Evolutionary conservation across 106 monocot species (phyloP).

Genomic region (Vanilla planifolia): DNA sequence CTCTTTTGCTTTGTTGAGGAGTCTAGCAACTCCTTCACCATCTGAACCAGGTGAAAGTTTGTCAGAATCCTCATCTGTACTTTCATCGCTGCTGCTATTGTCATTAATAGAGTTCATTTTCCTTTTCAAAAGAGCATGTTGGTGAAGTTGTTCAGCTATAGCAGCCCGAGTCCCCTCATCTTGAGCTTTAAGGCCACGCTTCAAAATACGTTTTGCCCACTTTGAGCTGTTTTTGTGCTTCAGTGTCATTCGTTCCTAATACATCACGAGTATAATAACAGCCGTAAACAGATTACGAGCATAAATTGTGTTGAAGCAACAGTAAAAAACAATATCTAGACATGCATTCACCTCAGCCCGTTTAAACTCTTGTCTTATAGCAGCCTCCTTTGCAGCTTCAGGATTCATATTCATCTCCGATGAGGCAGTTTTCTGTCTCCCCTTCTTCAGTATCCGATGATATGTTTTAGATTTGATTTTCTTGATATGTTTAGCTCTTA

Average conservation of each 20-base stretch:
- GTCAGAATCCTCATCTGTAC: constrained; percentile 50
- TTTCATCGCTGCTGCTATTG: constrained; percentile 53
- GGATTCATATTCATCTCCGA: constrained; percentile 54
- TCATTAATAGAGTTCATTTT: constrained; percentile 89
- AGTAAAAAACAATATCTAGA: constrained; percentile 5
- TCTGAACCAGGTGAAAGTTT: constrained; percentile 22
- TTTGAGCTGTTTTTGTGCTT: constrained; percentile 94
- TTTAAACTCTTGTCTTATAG: constrained; percentile 76
- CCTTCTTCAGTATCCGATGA: constrained; percentile 84
- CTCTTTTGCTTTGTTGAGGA: constrained; percentile 68
- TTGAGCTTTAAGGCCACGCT: constrained; percentile 74
- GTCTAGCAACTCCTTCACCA: constrained; percentile 30
- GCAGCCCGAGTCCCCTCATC: constrained; percentile 95
- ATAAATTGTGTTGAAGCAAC: background rate
- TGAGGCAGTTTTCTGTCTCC: constrained; percentile 44
- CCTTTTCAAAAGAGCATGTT: constrained; percentile 71
- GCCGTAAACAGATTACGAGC: background rate
- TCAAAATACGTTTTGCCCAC: constrained; percentile 75
- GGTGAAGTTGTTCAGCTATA: constrained; percentile 78
- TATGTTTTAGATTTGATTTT: constrained; percentile 96
- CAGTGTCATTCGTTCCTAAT: constrained; percentile 83
- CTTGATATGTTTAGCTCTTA: constrained; percentile 84
- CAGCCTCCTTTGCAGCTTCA: constrained; percentile 60
- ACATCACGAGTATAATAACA: constrained; percentile 2
- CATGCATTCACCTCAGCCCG: constrained; percentile 74